Base-by-base conservation (phyloP, 306 rosid species). In the Trichosanthes cucumerina region DNA sequence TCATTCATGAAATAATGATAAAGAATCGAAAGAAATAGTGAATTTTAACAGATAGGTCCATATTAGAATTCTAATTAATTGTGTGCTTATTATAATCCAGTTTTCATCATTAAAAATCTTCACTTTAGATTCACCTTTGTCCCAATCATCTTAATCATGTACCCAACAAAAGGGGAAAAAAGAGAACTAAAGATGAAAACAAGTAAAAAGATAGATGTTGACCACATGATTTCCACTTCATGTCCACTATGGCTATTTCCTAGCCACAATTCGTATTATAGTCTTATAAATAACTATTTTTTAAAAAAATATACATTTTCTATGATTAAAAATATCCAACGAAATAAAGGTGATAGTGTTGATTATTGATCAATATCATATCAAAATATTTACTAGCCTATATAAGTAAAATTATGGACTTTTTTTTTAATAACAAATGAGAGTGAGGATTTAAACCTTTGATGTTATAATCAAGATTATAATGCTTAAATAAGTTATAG, bases 191-290 rank as follows among this genome's bases (percentile, higher is more conserved):
- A 66, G 70, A 65, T 34, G 18, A 49, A 49, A 47, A 33, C 68
- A 44, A 1, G 21, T 41, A 31, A 28, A 4, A 1, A 28, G 63
- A 36, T 57, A 36, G 23, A 52, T 53, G 18, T 36, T 75, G 79
- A 33, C 79, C 31, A 9, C 39, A 19, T 75, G 64, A 53, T 75
- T 33, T 31, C 78, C 78, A 74, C 38, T 72, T 44, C 77, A 72
- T 71, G 12, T 5, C 9, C 47, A 41, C 34, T 21, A 38, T 21
- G 6, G 6, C 7, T 8, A 26, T 74, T 16, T 74, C 58, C 24
- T 44, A 70, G 0, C 31, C 31, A 24, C 2, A 44, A 71, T 43
- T n/a, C 12, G 6, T 23, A 47, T 6, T 21, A 43, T 43, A 41
- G 12, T 43, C 36, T 28, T 5, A 71, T 0, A 41, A 1, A 43